A percentile compares a stretch with the other conserved stretches of the same genome.
Evolutionary conservation across 2,329 filamentous ascomycete genomes (phyloP).

Genomic region (Ceratocystis ficicola): DNA sequence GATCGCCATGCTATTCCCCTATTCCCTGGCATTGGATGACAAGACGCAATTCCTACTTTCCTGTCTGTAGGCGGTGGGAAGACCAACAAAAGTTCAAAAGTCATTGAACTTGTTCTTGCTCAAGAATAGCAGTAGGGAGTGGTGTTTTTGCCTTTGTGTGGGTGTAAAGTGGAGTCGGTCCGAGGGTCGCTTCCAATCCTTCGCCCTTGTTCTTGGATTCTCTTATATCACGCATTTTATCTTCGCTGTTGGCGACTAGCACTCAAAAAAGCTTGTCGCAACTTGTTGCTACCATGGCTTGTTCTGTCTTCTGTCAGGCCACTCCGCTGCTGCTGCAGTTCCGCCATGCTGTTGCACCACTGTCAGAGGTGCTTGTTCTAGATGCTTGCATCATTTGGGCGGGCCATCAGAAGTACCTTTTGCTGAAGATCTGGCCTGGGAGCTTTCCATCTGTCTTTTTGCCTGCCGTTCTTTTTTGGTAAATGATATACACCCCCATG

Average conservation of each 20-base stretch:
- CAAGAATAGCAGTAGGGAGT: too few relatives aligned
- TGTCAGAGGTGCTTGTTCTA: constrained; percentile 1
- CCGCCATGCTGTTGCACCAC: not conserved
- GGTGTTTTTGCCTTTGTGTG: not conserved
- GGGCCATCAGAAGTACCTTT: not conserved
- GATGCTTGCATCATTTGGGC: not conserved
- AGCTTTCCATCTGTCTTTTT: not conserved
- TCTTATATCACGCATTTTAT: not conserved
- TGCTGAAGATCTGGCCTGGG: not conserved
- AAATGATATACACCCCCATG: not conserved
- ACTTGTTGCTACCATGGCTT: not conserved
- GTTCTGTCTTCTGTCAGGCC: not conserved
- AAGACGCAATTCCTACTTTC: not conserved
- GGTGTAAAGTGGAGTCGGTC: constrained; percentile 11
- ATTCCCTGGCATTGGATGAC: not conserved
- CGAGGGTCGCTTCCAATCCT: constrained; percentile 5
- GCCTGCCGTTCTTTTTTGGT: not conserved
- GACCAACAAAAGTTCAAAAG: not conserved
- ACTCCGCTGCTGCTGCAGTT: not conserved
- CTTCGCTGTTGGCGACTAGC: not conserved
- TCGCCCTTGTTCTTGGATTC: not conserved
- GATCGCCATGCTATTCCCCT: not conserved
- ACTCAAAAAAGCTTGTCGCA: not conserved
- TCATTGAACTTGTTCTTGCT: not conserved
- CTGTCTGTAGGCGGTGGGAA: not conserved